Base-by-base conservation (phyloP, 345 rosid genomes). In the Gossypium ekmanianum region DNA sequence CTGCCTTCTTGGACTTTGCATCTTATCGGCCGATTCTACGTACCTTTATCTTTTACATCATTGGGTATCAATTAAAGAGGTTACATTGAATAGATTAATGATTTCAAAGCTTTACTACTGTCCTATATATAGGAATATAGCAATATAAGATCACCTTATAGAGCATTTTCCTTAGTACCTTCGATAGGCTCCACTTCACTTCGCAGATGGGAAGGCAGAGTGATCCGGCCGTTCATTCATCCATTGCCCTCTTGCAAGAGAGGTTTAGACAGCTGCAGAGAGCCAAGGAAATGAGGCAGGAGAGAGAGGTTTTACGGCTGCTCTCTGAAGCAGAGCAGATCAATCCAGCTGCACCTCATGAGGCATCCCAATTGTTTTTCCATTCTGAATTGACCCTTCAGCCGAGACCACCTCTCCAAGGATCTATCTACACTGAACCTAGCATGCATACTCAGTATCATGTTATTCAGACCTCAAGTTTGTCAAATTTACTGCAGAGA, bases 161-260 rank as follows among this genome's bases (percentile, higher is more conserved):
- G 17, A 9, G 29, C 52, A 48, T 57, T 20, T 20, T 57, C 13
- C 27, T 57, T 22, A 10, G 62, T 11, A 57, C 62, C 29, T 11
- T 57, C 3, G 16, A 11, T 11, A 57, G 14, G 62, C 52, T 48
- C 52, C 14, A 48, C 14, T 39, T 74, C 27, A 29, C 56, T 9
- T 16, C 58, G 67, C 12, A 20, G n/a, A 83, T 78, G 85, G 80
- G 64, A 45, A 71, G 82, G 80, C 79, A 83, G 76, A 81, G 71
- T n/a, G 80, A 74, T 17, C 73, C 76, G 7, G 43, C 79, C 2
- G 68, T 62, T 52, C 84, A 75, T 39, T 81, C 85, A 78, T 84
- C 89, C 75, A 85, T 84, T 58, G 81, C 82, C 56, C 82, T 86
- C 26, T 48, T 84, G 78, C 89, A 80, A 58, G 88, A 84, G 76